These are phyloP conservation scores for Phytophthora foliorum DNA, from an alignment of 352 stramenopile genomes.

Conservation along the genomic window DNA sequence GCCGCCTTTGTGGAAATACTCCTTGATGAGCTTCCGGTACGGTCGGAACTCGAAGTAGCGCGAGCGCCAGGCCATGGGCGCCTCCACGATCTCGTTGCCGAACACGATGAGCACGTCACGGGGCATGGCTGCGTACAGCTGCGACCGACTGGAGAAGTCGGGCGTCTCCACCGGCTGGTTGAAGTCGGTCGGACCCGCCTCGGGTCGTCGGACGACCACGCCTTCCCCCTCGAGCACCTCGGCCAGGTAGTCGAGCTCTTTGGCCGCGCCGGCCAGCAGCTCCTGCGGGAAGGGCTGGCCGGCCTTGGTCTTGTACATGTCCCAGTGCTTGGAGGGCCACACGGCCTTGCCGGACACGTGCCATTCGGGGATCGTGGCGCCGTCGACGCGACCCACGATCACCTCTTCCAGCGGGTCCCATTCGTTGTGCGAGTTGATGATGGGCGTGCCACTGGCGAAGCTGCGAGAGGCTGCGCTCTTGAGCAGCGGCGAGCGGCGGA, in stretches of 20 bases:
- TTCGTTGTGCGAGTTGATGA: constrained; percentile 93
- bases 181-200: constrained; percentile 76
- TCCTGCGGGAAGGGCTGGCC: constrained; percentile 83
- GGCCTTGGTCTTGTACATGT: constrained; percentile 91
- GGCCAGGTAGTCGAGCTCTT: constrained; percentile 90
- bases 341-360: constrained; percentile 91
- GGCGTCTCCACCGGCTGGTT: constrained; percentile 80
- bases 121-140: constrained; percentile 92
- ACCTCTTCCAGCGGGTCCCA: constrained; percentile 93
- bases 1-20: constrained; percentile 91
- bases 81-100: constrained; percentile 92
- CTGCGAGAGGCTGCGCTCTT: constrained; percentile 15
- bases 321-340: constrained; percentile 90
- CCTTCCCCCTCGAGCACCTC: constrained; percentile 87
- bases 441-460: constrained; percentile 52
- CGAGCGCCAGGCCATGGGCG: constrained; percentile 91
- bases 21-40: constrained; percentile 91
- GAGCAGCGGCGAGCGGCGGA: constrained; percentile 13
- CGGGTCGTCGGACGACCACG: constrained; percentile 85
- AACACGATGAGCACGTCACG: constrained; percentile 91
- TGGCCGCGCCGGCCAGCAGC: constrained; percentile 75
- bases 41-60: constrained; percentile 93
- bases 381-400: constrained; percentile 90
- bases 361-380: constrained; percentile 93
- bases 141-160: constrained; percentile 86